Evolutionary conservation across 352 stramenopile species (phyloP), one percentile per base, ranked within the genome.

Genomic region (Globisporangium emineosum): DNA sequence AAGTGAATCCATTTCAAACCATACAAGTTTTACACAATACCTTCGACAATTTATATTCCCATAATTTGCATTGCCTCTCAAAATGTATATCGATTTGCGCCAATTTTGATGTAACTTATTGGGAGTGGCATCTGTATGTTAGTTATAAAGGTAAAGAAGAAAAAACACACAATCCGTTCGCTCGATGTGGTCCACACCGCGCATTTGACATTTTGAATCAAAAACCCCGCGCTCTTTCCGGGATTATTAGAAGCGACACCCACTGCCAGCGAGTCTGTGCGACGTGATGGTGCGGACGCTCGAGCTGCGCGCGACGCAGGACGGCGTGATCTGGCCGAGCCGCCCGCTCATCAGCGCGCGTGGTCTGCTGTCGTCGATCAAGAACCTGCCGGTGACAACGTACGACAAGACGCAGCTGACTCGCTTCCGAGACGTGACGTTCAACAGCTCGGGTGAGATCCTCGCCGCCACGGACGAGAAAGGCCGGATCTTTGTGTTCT

Each of bases 401-500:
- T 76, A 75, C 70, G 81, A 93, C 65, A 78, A 77, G 33, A 25
- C 45, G 62, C 69, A 64, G 5, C 63, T 73, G 9, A 68, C 79
- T 13, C 57, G 65, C 21, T 93, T 93, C 65, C 80, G 80, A 30
- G 73, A 70, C 42, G 84, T 90, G 35, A 70, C 81, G 32, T 93
- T 93, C 77, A 92, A 88, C 60, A 62, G 60, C 29, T 68, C 77
- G 10, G 84, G 84, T 40, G 86, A 93, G 10, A 64, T 88, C 51
- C 70, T 91, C 25, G 84, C 83, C 3, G 84, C 81, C 1, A 72
- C 75, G 23, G 86, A 95, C 70, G 86, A 89, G 56, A 89, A 89
- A 65, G 86, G 86, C 9, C 84, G 81, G 56, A 68, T 95, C 33
- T 93, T 93, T 57, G 83, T 87, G 2, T 87, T 93, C 64, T 92